Base-by-base conservation (phyloP, 2,329 filamentous ascomycete genomes). In the Ophiostoma himal-ulmi region DNA sequence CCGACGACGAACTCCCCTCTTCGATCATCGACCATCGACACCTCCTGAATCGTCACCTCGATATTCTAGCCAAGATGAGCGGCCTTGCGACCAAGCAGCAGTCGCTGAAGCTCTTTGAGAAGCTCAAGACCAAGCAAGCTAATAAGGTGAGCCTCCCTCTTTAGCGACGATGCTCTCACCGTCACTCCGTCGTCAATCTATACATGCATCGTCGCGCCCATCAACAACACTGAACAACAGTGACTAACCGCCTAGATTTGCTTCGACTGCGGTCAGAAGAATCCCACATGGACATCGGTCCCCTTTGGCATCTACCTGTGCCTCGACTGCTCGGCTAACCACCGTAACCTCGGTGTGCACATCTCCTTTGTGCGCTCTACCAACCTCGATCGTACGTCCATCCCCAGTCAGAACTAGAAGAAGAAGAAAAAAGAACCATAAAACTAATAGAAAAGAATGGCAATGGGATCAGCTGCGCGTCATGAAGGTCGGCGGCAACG, bases 331-430 rank as follows among this genome's bases (percentile, higher is more conserved):
- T 97, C 94, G 60, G 91, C 94, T 71, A 93, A 97, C 80, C 95
- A 99, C 81, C 91, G 95, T 76, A 98, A 98, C 81, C 89, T 99
- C 77, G 95, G 95, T 80, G 94, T 98, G 72, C 95, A 99, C 82
- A 97, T 99, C 82, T 97, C 94, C 76, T 99, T 99, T 84, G 95
- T 99, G 77, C 91, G 95, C 77, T 98, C 94, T 73, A 98, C 94
- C 73, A 97, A 97, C 81, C 91, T 99, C 80, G 95, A 99, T 81
- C 93, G 94, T 98, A 91, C 22, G 69, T 54, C 62, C 1, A 30
- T 34, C 7, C 7, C 1, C 26, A 30, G 26, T n/a, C 11, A 34
- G 22, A 30, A 7, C 4, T 3, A 34, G 11, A 11, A 7, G 52
- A 62, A 34, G 4, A 20, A 1, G 57, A 7, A 17, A 20, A 36